Conservation (phyloP, 805 yeast species). For the Saccharomycopsis sp. region DNA sequence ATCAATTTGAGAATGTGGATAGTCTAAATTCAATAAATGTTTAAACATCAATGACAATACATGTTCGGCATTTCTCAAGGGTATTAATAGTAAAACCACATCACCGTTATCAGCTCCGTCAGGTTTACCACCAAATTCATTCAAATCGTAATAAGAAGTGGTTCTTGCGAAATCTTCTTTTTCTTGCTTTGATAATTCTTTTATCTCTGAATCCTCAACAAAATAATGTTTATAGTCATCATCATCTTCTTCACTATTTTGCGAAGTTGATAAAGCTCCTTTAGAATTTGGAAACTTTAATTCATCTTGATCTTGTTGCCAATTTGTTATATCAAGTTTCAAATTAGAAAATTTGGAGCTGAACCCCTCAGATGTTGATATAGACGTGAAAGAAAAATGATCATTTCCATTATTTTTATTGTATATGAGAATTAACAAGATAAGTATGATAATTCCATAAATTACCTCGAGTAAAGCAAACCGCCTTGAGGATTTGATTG, state of each 20-base stretch:
- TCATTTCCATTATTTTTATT: too few species aligned
- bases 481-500: too few species aligned
- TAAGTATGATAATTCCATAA: too few species aligned
- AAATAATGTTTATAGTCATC: slow-evolving; percentile 11
- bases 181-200: not conserved
- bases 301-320: slow-evolving; percentile 17
- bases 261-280: slow-evolving; percentile 7
- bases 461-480: too few species aligned
- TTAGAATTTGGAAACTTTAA: slow-evolving; percentile 14
- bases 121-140: slow-evolving; percentile 49
- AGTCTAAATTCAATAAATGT: slow-evolving; percentile 69
- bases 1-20: slow-evolving; percentile 81
- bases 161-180: slow-evolving; percentile 32
- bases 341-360: slow-evolving; percentile 5
- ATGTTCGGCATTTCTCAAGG: slow-evolving; percentile 83
- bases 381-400: too few species aligned
- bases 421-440: too few species aligned
- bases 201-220: slow-evolving; percentile 3
- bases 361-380: too few species aligned
- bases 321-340: slow-evolving; percentile 12
- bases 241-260: not conserved
- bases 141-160: slow-evolving; percentile 65
- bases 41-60: slow-evolving; percentile 85
- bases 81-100: slow-evolving; percentile 76
- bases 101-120: slow-evolving; percentile 77